Evolutionary conservation across 805 yeast species (phyloP).

Genomic region (Kodamaea nitidulidarum): DNA sequence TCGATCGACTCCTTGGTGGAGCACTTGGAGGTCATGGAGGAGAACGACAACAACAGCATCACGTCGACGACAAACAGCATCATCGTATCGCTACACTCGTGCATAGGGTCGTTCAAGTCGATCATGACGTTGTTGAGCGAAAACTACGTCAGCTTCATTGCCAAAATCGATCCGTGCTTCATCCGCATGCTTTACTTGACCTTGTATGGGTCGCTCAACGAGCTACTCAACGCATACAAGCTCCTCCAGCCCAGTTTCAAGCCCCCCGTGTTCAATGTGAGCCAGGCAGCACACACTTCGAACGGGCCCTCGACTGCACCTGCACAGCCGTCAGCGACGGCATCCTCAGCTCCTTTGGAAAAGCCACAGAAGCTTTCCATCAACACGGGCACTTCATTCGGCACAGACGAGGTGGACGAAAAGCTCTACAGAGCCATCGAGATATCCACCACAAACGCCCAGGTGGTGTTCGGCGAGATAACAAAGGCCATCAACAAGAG

Average conservation of each 20-base stretch:
- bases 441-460: slow-evolving; percentile 64
- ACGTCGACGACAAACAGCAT: slow-evolving; percentile 29
- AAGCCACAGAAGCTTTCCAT: slow-evolving; percentile 18
- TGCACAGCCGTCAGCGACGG: slow-evolving; percentile 4
- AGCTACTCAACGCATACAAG: slow-evolving; percentile 62
- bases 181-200: slow-evolving; percentile 61
- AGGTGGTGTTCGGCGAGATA: slow-evolving; percentile 71
- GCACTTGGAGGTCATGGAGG: slow-evolving; percentile 49
- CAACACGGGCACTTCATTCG: slow-evolving; percentile 19
- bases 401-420: slow-evolving; percentile 55
- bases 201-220: slow-evolving; percentile 59
- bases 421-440: slow-evolving; percentile 62
- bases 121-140: slow-evolving; percentile 47
- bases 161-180: slow-evolving; percentile 58
- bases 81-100: slow-evolving; percentile 26
- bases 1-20: slow-evolving; percentile 56
- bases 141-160: slow-evolving; percentile 46
- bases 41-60: slow-evolving; percentile 13
- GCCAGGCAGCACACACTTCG: background rate
- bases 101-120: slow-evolving; percentile 47
- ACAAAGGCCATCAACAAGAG: slow-evolving; percentile 63
- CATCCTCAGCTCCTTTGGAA: slow-evolving; percentile 18
- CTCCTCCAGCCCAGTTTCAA: slow-evolving; percentile 27
- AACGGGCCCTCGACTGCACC: too few relatives aligned
- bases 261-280: slow-evolving; percentile 7